A percentile compares a stretch with the other conserved stretches of the same genome.
These are phyloP conservation scores for Aspergillus pseudoterreus DNA, from an alignment of 2,329 filamentous ascomycete species.

Conservation along the genomic window DNA sequence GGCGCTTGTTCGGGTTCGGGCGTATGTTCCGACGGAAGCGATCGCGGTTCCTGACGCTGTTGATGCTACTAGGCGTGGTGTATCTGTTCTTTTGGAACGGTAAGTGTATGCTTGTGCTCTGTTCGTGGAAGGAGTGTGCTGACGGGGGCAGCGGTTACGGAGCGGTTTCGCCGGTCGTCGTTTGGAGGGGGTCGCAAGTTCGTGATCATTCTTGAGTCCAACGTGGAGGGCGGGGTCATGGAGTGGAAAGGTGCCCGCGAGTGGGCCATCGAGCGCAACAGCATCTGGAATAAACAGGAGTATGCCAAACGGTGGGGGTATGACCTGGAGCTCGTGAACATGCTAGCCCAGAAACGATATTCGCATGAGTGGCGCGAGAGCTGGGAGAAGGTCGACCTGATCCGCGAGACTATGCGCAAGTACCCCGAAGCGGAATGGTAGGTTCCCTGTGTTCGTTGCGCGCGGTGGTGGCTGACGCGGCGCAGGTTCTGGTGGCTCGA, in stretches of 20 bases:
- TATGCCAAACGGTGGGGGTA: conserved; percentile 90
- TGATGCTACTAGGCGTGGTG: conserved; percentile 59
- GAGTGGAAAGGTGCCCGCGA: conserved; percentile 97
- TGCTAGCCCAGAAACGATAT: conserved; percentile 98
- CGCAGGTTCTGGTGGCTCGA: conserved; percentile 98
- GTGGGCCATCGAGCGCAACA: conserved; percentile 97
- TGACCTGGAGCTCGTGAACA: conserved; percentile 91
- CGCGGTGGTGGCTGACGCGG: conserved; percentile 8
- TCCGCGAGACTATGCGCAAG: conserved; percentile 83
- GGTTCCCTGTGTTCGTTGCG: conserved; percentile 29
- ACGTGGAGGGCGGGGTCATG: conserved; percentile 95
- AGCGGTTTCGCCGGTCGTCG: conserved; percentile 66
- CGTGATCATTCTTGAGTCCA: conserved; percentile 89
- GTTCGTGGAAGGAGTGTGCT: conserved; percentile 12
- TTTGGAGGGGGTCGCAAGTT: conserved; percentile 85
- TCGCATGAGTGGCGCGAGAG: conserved; percentile 98
- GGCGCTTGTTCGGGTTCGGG: conserved; percentile 31
- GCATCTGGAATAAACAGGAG: conserved; percentile 87
- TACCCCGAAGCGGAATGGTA: conserved; percentile 97
- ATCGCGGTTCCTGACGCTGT: conserved; percentile 57
- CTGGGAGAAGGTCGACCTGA: conserved; percentile 97
- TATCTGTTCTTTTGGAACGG: conserved; percentile 69
- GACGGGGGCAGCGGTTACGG: conserved; percentile 54
- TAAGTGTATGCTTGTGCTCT: conserved; percentile 46
- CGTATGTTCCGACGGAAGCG: conserved; percentile 63